Conservation (phyloP, 2,329 filamentous ascomycete species). For the Fusarium papillatum region DNA sequence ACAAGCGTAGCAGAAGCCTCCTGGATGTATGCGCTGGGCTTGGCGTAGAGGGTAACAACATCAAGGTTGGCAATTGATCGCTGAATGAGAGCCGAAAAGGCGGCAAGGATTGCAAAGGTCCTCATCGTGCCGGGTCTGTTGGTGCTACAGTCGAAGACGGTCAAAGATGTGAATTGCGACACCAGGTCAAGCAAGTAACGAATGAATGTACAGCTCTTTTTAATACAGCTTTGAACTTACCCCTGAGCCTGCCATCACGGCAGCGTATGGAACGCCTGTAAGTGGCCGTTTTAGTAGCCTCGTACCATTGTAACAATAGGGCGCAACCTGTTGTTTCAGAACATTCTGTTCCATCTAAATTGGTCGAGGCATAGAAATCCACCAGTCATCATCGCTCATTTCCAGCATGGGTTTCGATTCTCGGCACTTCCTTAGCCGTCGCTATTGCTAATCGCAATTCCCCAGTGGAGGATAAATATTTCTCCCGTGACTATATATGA, state of each 20-base stretch:
- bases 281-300: neutral
- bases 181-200: no score
- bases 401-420: neutral
- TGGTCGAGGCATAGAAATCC: neutral
- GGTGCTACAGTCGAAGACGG: neutral
- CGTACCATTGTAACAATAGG: neutral
- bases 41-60: constrained; percentile 7
- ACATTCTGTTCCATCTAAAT: no score
- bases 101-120: neutral
- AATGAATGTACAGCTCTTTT: neutral
- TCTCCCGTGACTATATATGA: neutral
- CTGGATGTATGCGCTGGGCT: constrained; percentile 2
- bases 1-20: constrained; percentile 23
- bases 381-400: neutral
- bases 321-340: neutral
- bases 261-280: no score
- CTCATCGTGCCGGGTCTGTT: neutral
- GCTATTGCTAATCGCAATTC: neutral
- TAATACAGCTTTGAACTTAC: neutral
- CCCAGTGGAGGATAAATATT: neutral
- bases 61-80: constrained; percentile 8
- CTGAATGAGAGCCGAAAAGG: neutral
- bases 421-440: neutral
- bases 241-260: neutral
- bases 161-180: neutral